Evolutionary conservation across 2,329 filamentous ascomycete genomes (phyloP), one percentile per base, ranked within the genome.

Genomic region (Ploettnerulaceae sp.): DNA sequence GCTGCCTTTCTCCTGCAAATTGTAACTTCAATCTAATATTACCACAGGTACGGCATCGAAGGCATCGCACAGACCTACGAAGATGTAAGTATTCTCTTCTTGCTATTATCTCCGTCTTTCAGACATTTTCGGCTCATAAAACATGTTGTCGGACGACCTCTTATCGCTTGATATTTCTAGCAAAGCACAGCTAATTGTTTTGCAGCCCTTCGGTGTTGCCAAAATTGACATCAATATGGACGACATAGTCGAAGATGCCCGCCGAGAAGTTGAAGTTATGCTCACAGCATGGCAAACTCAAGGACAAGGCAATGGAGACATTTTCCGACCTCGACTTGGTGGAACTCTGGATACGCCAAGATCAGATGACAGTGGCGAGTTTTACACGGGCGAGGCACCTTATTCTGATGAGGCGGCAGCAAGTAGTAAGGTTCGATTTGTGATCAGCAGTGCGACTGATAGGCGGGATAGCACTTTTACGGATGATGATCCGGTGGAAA

Each of bases 141-240:
- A n/a, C n/a, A n/a, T n/a, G n/a, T n/a, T n/a, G n/a, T n/a, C n/a
- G n/a, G n/a, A n/a, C n/a, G n/a, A n/a, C n/a, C n/a, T n/a, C n/a
- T n/a, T n/a, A n/a, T n/a, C n/a, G n/a, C n/a, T n/a, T n/a, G n/a
- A n/a, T n/a, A n/a, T n/a, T n/a, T n/a, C n/a, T n/a, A n/a, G n/a
- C n/a, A n/a, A n/a, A n/a, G n/a, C n/a, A n/a, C n/a, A n/a, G n/a
- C n/a, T n/a, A n/a, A n/a, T n/a, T n/a, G n/a, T n/a, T n/a, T n/a
- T n/a, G n/a, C n/a, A n/a, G n/a, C 80, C 80, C 1, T 83, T 84
- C 59, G 80, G 80, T 2, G 79, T 79, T 46, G 79, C 81, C 53
- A 72, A 74, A 57, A 82, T 81, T 47, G 79, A 83, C 59, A 83
- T 84, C 64, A 82, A 82, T 59, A 80, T 83, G 72, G 79, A 83